Evolutionary conservation across 495 filamentous ascomycete genomes (phyloP).

Genomic region (Stereocaulon alpinum): DNA sequence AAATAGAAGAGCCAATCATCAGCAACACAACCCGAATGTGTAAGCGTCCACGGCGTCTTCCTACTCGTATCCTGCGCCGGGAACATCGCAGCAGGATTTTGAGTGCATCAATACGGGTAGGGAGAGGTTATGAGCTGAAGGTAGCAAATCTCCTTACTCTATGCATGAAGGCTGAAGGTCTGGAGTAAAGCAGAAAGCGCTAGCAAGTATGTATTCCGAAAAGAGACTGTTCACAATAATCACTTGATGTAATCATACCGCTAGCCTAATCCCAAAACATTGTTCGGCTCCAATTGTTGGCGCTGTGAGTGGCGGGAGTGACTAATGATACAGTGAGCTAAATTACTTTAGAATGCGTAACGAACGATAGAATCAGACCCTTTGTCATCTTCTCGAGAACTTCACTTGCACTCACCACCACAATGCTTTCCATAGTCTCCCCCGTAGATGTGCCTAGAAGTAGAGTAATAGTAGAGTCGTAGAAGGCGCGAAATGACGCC

Average conservation of each 20-base stretch:
- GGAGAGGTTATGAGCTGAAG: background rate
- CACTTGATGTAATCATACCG: background rate
- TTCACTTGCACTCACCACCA: background rate
- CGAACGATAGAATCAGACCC: background rate
- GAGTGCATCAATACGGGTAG: background rate
- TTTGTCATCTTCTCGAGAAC: too few relatives aligned
- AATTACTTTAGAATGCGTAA: background rate
- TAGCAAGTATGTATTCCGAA: background rate
- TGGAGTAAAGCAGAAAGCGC: background rate
- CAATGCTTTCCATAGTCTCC: background rate
- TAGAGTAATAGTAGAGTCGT: background rate
- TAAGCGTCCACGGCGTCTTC: background rate
- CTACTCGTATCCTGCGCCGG: slow-evolving; percentile 1
- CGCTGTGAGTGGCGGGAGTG: background rate
- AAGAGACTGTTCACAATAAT: too few relatives aligned
- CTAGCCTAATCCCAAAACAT: background rate
- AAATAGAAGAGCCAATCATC: slow-evolving; percentile 17
- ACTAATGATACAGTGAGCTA: background rate
- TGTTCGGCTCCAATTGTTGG: background rate
- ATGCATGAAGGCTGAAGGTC: background rate
- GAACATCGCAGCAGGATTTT: background rate
- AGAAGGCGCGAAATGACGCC: background rate
- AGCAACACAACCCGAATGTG: background rate
- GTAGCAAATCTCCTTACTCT: background rate
- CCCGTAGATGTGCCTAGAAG: background rate